These are phyloP conservation scores for Thoreauomyces humboldtii DNA, from an alignment of 192 early-diverging fungal genomes.

Conservation along the genomic window DNA sequence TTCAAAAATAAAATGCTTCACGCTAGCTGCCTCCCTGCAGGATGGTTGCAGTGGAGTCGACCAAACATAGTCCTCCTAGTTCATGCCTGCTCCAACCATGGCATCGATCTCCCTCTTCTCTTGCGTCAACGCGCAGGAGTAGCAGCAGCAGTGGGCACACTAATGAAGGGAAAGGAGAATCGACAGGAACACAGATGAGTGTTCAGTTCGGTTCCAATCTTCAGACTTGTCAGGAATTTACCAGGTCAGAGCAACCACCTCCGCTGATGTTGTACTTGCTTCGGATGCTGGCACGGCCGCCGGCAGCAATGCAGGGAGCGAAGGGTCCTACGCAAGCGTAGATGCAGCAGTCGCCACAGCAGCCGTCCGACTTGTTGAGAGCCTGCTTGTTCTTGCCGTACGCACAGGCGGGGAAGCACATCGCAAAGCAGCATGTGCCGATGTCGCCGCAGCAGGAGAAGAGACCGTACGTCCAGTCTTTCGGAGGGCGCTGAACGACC, in stretches of 20 bases:
- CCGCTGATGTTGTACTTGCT: slow-evolving; percentile 33
- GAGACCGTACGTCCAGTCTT: slow-evolving; percentile 32
- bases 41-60: no score
- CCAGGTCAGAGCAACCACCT: slow-evolving; percentile 11
- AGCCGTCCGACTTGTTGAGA: slow-evolving; percentile 30
- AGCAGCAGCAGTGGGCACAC: slow-evolving; percentile 33
- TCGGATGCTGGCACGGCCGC: slow-evolving; percentile 19
- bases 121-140: slow-evolving; percentile 37
- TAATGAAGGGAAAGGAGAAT: not conserved
- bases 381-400: slow-evolving; percentile 34
- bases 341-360: slow-evolving; percentile 15
- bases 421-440: slow-evolving; percentile 27
- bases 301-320: slow-evolving; percentile 18
- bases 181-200: not conserved
- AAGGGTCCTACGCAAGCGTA: not conserved
- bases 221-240: not conserved
- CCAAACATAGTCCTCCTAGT: no score
- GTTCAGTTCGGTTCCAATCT: not conserved
- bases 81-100: slow-evolving; percentile 27
- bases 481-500: slow-evolving; percentile 32
- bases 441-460: slow-evolving; percentile 35
- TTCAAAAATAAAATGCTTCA: no score
- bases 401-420: slow-evolving; percentile 19
- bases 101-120: slow-evolving; percentile 35
- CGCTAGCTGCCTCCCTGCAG: no score